Conservation (phyloP, 495 filamentous ascomycete species). For the Daldinia caldariorum region DNA sequence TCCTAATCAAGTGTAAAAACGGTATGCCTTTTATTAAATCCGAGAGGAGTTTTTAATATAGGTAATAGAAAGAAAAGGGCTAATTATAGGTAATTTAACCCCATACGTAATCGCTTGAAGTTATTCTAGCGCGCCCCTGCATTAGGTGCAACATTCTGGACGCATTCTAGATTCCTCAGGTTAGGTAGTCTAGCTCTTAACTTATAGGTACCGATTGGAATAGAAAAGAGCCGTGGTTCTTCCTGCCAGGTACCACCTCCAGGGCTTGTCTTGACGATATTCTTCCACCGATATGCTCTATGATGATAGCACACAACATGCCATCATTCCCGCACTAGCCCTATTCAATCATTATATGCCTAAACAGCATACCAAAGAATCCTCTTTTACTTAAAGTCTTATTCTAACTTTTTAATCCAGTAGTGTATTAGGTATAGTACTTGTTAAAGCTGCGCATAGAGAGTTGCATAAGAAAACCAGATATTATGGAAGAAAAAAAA, state of each 20-base stretch:
- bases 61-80: slow-evolving; percentile 36
- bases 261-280: background rate
- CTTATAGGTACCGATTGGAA: background rate
- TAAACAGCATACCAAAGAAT: background rate
- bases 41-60: slow-evolving; percentile 28
- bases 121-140: background rate
- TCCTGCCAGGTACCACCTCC: too few species aligned
- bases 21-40: slow-evolving; percentile 18
- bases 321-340: background rate
- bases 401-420: too few species aligned
- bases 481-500: background rate
- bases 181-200: background rate
- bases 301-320: slow-evolving; percentile 16
- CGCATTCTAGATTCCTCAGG: background rate
- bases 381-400: background rate
- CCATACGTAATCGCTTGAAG: background rate
- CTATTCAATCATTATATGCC: slow-evolving; percentile 10
- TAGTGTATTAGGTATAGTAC: too few species aligned
- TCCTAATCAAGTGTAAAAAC: slow-evolving; percentile 17
- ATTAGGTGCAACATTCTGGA: background rate
- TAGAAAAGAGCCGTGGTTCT: background rate
- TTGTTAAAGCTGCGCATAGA: too few species aligned
- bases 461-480: too few species aligned
- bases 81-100: background rate
- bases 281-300: slow-evolving; percentile 11